These are phyloP conservation scores for Anacardium occidentale DNA, from an alignment of 345 rosid genomes.

Conservation along the genomic window DNA sequence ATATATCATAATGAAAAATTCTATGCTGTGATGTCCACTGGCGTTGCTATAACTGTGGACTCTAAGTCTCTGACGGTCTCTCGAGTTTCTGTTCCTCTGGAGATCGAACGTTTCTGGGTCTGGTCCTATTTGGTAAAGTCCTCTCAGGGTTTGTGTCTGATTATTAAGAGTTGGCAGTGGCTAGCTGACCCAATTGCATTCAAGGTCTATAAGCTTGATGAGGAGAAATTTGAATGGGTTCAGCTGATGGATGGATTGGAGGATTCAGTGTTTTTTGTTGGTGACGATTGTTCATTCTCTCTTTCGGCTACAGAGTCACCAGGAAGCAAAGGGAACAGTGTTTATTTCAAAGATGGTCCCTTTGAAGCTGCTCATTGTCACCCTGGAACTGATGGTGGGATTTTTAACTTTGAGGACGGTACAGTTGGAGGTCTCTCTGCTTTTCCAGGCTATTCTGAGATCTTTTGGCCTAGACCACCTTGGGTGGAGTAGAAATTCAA, in stretches of 20 bases:
- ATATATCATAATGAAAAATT: too few relatives aligned
- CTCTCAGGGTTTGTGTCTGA: background rate
- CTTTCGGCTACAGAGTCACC: background rate
- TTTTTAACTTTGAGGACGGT: background rate
- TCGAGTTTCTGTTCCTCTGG: background rate
- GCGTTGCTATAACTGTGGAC: background rate
- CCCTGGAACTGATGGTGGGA: background rate
- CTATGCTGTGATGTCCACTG: background rate
- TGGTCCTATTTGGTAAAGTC: background rate
- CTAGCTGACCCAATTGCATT: background rate
- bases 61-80: background rate
- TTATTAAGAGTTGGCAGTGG: background rate
- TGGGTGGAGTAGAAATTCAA: background rate
- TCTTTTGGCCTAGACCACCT: background rate
- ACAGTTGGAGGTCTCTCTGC: background rate
- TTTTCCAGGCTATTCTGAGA: background rate
- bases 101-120: too few relatives aligned
- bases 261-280: background rate
- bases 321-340: background rate
- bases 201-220: background rate
- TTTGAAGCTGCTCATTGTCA: background rate
- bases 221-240: background rate
- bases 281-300: background rate
- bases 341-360: background rate
- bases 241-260: background rate